Evolutionary conservation across 2,329 filamentous ascomycete genomes (phyloP).

Genomic region (Drechmeria coniospora): DNA sequence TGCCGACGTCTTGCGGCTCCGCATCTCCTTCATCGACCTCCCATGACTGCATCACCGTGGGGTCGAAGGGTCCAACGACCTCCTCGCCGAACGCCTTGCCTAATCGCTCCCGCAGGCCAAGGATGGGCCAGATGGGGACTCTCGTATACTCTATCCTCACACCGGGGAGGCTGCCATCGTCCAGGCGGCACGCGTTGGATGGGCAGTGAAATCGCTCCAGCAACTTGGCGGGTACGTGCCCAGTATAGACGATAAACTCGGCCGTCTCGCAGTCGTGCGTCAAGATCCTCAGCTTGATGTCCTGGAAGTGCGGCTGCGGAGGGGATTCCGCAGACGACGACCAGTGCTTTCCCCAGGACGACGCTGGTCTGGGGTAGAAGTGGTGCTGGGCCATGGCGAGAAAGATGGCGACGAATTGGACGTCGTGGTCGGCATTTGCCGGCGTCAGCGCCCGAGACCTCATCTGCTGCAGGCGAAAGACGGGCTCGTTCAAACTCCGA

Average conservation of each 20-base stretch:
- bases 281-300: conserved; percentile 34
- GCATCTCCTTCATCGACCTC: conserved; percentile 18
- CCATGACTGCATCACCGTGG: conserved; percentile 29
- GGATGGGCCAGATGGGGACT: conserved; percentile 38
- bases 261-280: conserved; percentile 31
- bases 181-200: conserved; percentile 18
- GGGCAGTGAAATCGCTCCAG: conserved; percentile 35
- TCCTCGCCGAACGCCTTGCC: conserved; percentile 36
- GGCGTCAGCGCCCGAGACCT: conserved; percentile 33
- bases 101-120: conserved; percentile 39
- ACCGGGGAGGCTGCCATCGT: conserved; percentile 12
- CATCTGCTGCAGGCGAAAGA: conserved; percentile 29
- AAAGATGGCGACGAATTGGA: conserved; percentile 35
- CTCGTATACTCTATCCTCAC: conserved; percentile 31
- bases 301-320: conserved; percentile 21
- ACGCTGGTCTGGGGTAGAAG: conserved; percentile 24
- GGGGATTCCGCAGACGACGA: conserved; percentile 8
- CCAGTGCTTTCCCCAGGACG: conserved; percentile 10
- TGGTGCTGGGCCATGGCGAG: conserved; percentile 41
- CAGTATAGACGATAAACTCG: conserved; percentile 39
- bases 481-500: conserved; percentile 27
- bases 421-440: conserved; percentile 32
- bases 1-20: conserved; percentile 7
- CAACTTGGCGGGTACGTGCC: conserved; percentile 30
- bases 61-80: conserved; percentile 27